These are phyloP conservation scores for Pyrus betulifolia DNA, from an alignment of 306 rosid genomes.

Conservation along the genomic window DNA sequence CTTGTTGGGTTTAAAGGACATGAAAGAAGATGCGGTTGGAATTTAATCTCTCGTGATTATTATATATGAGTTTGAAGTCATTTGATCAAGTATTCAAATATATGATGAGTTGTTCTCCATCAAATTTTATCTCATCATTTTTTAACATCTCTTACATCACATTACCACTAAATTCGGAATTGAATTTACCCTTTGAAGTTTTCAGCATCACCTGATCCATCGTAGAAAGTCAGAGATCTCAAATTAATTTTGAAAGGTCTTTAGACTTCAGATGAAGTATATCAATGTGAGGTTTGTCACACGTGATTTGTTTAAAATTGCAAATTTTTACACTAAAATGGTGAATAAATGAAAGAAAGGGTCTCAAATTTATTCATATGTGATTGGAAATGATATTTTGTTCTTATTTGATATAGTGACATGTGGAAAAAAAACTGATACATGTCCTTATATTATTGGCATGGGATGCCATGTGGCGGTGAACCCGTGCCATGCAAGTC, in stretches of 20 bases:
- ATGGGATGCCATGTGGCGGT: no score
- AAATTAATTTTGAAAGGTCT: neutral
- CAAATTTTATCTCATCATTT: neutral
- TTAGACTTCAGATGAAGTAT: neutral
- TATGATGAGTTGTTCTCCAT: neutral
- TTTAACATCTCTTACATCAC: neutral
- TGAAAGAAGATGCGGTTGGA: neutral
- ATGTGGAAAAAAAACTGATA: no score
- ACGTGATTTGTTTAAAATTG: neutral
- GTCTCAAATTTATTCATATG: no score
- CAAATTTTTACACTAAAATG: no score
- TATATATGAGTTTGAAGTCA: neutral
- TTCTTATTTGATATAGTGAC: no score
- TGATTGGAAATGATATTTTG: no score
- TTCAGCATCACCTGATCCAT: neutral
- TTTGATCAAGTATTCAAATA: neutral
- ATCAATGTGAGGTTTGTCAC: neutral
- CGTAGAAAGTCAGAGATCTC: neutral
- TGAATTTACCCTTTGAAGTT: neutral
- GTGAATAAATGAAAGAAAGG: no score
- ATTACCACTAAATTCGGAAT: neutral
- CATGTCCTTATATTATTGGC: no score
- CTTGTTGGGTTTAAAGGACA: neutral
- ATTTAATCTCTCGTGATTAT: neutral
- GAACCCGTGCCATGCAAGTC: slow-evolving; percentile 3